Evolutionary conservation across 163 green algal species (phyloP).

Genomic region (Chlorella variabilis): DNA sequence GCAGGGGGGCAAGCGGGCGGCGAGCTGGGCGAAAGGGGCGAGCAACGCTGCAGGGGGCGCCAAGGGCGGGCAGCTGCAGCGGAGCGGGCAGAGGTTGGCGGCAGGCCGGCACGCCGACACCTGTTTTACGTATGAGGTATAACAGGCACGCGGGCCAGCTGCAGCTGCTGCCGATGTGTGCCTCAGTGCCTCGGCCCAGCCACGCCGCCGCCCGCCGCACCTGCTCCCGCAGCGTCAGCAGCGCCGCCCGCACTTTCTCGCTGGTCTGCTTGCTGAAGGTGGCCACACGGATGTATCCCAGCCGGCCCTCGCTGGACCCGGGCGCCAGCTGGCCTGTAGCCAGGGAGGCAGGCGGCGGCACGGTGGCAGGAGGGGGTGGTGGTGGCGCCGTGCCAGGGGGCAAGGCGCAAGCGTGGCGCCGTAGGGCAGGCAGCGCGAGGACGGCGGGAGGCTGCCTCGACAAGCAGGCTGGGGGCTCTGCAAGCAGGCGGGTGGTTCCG

Average conservation of each 20-base stretch:
- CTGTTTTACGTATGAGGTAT: too few relatives aligned
- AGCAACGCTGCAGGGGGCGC: too few relatives aligned
- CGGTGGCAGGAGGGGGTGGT: neutral
- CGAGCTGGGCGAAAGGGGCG: too few relatives aligned
- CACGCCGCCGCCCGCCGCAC: too few relatives aligned
- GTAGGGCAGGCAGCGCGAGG: neutral
- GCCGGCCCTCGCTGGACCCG: constrained; percentile 4
- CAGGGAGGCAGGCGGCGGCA: neutral
- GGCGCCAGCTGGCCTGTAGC: constrained; percentile 17
- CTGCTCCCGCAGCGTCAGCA: constrained; percentile 62
- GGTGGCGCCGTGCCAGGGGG: neutral
- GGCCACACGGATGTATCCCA: constrained; percentile 92
- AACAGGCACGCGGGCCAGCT: too few relatives aligned
- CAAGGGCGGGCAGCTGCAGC: too few relatives aligned
- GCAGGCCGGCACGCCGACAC: too few relatives aligned
- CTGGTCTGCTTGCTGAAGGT: constrained; percentile 92
- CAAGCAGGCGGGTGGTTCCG: neutral
- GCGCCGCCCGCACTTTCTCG: constrained; percentile 63
- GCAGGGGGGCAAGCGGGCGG: neutral
- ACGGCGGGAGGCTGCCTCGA: too few relatives aligned
- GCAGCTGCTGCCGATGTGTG: too few relatives aligned
- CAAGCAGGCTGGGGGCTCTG: too few relatives aligned
- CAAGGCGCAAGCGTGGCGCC: neutral
- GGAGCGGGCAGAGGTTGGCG: too few relatives aligned
- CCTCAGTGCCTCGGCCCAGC: too few relatives aligned